A percentile compares a stretch with the other conserved stretches of the same genome.
phyloP scores from a whole-genome alignment of 1,284 basidiomycete species.

The Mycena sp. region DNA sequence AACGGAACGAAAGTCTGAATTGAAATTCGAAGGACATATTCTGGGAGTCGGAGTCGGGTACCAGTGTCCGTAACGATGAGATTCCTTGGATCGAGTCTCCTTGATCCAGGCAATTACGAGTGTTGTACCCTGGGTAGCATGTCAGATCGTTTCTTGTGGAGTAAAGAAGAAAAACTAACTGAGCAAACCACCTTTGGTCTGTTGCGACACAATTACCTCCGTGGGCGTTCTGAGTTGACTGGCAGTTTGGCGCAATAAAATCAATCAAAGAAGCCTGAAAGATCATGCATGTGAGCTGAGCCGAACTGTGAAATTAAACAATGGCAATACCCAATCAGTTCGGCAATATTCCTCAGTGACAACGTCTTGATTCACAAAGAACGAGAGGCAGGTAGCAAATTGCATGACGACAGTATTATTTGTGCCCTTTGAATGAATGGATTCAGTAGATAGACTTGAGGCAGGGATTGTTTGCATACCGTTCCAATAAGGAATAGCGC shows the following conservation, averaged over 20 bases:
- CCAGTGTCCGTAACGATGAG: no score
- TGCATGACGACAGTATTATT: slow-evolving; percentile 48
- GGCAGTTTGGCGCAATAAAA: slow-evolving; percentile 54
- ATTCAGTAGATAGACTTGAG: neutral
- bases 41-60: neutral
- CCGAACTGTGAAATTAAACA: neutral
- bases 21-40: neutral
- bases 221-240: slow-evolving; percentile 57
- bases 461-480: slow-evolving; percentile 26
- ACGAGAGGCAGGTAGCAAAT: slow-evolving; percentile 48
- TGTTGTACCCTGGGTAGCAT: neutral
- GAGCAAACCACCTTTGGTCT: slow-evolving; percentile 57
- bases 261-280: slow-evolving; percentile 50
- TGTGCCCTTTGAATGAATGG: slow-evolving; percentile 29
- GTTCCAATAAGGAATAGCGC: slow-evolving; percentile 44
- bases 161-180: slow-evolving; percentile 41
- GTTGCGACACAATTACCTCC: slow-evolving; percentile 57
- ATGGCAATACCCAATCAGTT: slow-evolving; percentile 50
- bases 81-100: no score
- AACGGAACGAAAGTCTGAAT: no score
- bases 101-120: neutral
- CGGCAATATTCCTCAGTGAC: slow-evolving; percentile 47
- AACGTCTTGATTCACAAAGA: slow-evolving; percentile 52
- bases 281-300: neutral
- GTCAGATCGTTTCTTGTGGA: neutral